Evolutionary conservation across 805 yeast genomes (phyloP).

Genomic region (Wickerhamomyces alni): DNA sequence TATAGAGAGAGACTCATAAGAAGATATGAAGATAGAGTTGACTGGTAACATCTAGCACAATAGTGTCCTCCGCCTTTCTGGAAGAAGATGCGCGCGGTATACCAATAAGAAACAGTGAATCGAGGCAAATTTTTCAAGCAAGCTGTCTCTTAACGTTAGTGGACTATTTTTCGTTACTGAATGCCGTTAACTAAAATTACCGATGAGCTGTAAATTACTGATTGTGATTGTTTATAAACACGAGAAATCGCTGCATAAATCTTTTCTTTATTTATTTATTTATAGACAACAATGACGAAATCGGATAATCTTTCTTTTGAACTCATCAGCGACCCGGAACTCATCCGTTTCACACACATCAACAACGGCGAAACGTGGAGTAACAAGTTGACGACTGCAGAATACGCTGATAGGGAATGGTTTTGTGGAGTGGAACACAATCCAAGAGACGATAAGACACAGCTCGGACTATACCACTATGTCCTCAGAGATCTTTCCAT

Average conservation of each 20-base stretch:
- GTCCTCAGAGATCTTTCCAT: slow-evolving; percentile 25
- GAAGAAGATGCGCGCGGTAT: slow-evolving; percentile 5
- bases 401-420: slow-evolving; percentile 32
- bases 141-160: background rate
- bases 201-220: background rate
- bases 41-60: too few species aligned
- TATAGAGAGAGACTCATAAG: too few species aligned
- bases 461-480: slow-evolving; percentile 31
- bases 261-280: too few species aligned
- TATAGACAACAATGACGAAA: background rate
- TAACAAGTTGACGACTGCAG: slow-evolving; percentile 25
- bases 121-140: background rate
- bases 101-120: too few species aligned
- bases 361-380: slow-evolving; percentile 30
- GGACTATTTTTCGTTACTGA: background rate
- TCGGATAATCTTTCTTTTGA: slow-evolving; percentile 6
- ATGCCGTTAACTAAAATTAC: background rate
- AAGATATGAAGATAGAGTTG: too few species aligned
- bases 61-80: too few species aligned
- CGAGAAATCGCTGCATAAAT: too few species aligned
- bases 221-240: too few species aligned
- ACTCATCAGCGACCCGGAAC: slow-evolving; percentile 24
- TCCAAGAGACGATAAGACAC: slow-evolving; percentile 15
- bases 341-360: slow-evolving; percentile 30
- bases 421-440: slow-evolving; percentile 23